Conservation (phyloP, 148 eudicot genomes). For the Vaccinium vitisidaea region DNA sequence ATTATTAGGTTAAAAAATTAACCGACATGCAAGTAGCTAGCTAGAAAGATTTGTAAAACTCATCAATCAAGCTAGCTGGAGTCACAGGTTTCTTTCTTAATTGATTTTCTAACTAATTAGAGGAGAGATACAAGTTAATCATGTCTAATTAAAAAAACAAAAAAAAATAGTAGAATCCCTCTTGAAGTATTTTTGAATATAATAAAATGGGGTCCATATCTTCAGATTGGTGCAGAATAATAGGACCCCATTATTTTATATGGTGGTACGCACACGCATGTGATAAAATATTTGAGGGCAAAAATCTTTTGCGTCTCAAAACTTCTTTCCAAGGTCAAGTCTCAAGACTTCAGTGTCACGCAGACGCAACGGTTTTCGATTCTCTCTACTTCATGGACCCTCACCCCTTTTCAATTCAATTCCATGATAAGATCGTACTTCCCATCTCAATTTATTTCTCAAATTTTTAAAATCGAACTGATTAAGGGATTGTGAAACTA, state of each 20-base stretch:
- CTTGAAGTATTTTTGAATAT: no score
- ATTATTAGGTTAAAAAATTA: background rate
- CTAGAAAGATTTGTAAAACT: background rate
- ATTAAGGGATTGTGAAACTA: no score
- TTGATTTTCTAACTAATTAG: background rate
- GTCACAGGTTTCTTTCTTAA: background rate
- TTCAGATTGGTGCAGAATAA: no score
- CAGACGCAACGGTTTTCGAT: background rate
- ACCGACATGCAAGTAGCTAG: background rate
- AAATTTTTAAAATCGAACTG: no score
- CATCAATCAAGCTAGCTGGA: conserved; percentile 5
- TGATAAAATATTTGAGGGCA: background rate
- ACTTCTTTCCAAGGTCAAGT: background rate
- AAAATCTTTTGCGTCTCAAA: conserved; percentile 2
- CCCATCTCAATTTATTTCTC: no score
- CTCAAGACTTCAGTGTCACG: background rate
- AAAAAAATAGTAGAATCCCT: no score
- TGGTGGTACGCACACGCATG: background rate
- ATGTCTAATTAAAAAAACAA: no score
- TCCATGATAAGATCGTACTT: no score
- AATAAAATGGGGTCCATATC: no score
- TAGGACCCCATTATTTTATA: background rate
- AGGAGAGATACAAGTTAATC: background rate
- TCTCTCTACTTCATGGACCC: no score
- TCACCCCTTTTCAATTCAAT: no score